Evolutionary conservation across 768 basidiomycete species (phyloP).

Genomic region (Kwoniella europaea): DNA sequence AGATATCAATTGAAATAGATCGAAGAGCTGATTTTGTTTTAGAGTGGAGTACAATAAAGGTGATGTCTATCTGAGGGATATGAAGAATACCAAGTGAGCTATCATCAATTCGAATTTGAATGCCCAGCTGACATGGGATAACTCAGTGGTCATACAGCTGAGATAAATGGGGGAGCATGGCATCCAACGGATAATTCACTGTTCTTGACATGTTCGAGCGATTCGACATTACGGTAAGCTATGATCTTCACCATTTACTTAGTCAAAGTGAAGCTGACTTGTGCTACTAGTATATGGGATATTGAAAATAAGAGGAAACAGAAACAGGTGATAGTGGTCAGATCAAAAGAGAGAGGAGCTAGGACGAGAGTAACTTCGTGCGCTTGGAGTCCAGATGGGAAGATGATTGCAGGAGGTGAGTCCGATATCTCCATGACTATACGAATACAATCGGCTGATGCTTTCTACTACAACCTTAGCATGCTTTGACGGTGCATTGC

Average conservation of each 20-base stretch:
- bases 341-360: slow-evolving; percentile 91
- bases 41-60: slow-evolving; percentile 73
- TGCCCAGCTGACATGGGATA: background rate
- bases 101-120: background rate
- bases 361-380: slow-evolving; percentile 89
- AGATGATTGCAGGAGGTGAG: slow-evolving; percentile 83
- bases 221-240: slow-evolving; percentile 86
- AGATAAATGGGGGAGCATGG: slow-evolving; percentile 87
- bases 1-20: background rate
- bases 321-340: slow-evolving; percentile 93
- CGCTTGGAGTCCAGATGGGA: slow-evolving; percentile 87
- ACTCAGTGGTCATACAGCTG: slow-evolving; percentile 89
- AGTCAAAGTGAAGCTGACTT: background rate
- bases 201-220: slow-evolving; percentile 93
- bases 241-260: background rate
- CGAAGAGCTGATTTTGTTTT: slow-evolving; percentile 11
- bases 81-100: slow-evolving; percentile 95
- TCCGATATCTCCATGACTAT: slow-evolving; percentile 7
- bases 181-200: slow-evolving; percentile 81
- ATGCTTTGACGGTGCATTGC: slow-evolving; percentile 87
- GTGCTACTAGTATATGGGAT: slow-evolving; percentile 80
- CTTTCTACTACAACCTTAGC: slow-evolving; percentile 61
- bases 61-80: slow-evolving; percentile 96
- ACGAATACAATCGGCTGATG: background rate
- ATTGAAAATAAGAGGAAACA: slow-evolving; percentile 89